Percentiles rank a stretch among this genome's conserved stretches.
phyloP scores from a whole-genome alignment of 768 basidiomycete genomes.

The Ephemerocybe angulata region DNA sequence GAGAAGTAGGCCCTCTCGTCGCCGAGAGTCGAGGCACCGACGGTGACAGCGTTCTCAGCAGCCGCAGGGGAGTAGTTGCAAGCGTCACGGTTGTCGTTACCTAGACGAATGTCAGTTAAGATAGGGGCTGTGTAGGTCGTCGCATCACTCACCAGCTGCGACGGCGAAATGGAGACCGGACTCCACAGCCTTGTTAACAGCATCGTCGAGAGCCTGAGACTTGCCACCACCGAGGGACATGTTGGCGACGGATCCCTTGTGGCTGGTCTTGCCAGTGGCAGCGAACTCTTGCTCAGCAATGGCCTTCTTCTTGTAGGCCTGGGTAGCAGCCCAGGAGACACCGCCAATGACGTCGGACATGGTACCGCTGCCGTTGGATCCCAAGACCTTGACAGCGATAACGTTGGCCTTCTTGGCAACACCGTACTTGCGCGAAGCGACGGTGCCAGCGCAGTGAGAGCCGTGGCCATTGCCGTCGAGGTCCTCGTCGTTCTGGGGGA shows the following conservation, averaged over 20 bases:
- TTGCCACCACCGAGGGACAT: constrained; percentile 98
- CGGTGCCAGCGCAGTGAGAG: constrained; percentile 92
- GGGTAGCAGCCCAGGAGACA: constrained; percentile 70
- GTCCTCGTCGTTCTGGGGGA: constrained; percentile 80
- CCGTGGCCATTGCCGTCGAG: constrained; percentile 96
- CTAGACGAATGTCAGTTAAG: neutral
- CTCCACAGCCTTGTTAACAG: constrained; percentile 82
- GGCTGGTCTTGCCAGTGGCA: constrained; percentile 70
- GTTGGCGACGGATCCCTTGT: constrained; percentile 95
- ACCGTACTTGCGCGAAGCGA: constrained; percentile 90
- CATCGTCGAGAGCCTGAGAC: constrained; percentile 75
- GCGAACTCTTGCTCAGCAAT: constrained; percentile 62
- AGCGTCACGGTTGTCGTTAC: constrained; percentile 81
- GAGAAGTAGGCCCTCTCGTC: constrained; percentile 90
- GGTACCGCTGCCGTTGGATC: constrained; percentile 89
- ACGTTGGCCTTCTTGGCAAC: constrained; percentile 92
- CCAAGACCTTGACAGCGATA: constrained; percentile 89
- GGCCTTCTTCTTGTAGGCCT: constrained; percentile 51
- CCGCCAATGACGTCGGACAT: constrained; percentile 94
- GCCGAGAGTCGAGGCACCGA: constrained; percentile 81
- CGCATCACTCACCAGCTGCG: constrained; percentile 60
- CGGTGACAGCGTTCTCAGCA: constrained; percentile 87
- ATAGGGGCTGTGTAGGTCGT: constrained; percentile 20
- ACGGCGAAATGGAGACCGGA: constrained; percentile 93
- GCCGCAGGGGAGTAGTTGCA: constrained; percentile 92